Evolutionary conservation across 176 grass and related monocot species (phyloP).

Genomic region (Oryza officinalis): DNA sequence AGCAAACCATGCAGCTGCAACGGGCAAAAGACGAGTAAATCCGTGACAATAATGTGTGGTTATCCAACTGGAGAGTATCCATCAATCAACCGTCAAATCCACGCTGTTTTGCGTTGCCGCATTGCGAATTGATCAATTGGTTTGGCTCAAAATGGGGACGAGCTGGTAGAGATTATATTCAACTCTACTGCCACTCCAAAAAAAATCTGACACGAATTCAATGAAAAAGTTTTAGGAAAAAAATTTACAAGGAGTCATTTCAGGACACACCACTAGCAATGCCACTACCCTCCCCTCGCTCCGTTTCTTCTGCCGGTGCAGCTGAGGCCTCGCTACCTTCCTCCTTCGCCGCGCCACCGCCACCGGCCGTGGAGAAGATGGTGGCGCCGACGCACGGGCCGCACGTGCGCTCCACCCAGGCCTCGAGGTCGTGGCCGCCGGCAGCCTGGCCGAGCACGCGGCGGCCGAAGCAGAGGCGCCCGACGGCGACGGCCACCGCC

Average conservation of each 20-base stretch:
- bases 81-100: slow-evolving; percentile 41
- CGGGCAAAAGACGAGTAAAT: no score
- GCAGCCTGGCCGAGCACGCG: slow-evolving; percentile 31
- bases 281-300: not conserved
- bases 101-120: not conserved
- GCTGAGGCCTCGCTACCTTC: not conserved
- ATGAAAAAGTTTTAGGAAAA: not conserved
- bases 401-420: slow-evolving; percentile 67
- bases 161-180: not conserved
- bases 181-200: not conserved
- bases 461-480: slow-evolving; percentile 62
- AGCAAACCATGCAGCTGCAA: no score
- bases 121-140: not conserved
- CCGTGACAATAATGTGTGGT: no score
- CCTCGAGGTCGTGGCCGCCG: slow-evolving; percentile 53
- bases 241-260: not conserved
- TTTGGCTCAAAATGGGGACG: not conserved
- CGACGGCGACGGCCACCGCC: slow-evolving; percentile 53
- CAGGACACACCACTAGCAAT: not conserved
- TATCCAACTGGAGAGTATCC: no score
- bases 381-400: slow-evolving; percentile 53
- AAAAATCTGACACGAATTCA: not conserved
- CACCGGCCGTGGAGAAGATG: not conserved
- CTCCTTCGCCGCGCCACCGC: not conserved
- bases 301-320: not conserved